These are phyloP conservation scores for Candida pini DNA, from an alignment of 805 yeast genomes.

Conservation along the genomic window DNA sequence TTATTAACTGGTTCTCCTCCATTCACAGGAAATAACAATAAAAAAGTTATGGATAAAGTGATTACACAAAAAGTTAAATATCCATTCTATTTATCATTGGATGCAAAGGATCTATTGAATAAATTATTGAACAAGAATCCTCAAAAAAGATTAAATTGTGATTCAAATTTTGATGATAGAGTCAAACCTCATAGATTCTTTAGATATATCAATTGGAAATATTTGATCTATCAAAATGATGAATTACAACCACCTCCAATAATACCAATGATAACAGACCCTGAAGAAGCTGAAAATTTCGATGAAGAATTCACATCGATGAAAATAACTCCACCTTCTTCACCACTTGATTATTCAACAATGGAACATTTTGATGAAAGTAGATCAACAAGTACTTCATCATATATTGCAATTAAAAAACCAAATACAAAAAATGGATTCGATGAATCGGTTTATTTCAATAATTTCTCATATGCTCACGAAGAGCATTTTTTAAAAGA, in stretches of 20 bases:
- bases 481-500: conserved; percentile 16
- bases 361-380: conserved; percentile 25
- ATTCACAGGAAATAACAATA: conserved; percentile 76
- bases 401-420: conserved; percentile 28
- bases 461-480: conserved; percentile 28
- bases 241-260: conserved; percentile 73
- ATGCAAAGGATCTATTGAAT: conserved; percentile 69
- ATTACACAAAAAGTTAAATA: conserved; percentile 57
- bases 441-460: conserved; percentile 29
- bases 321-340: conserved; percentile 41
- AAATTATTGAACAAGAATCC: conserved; percentile 68
- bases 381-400: conserved; percentile 27
- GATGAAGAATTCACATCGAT: conserved; percentile 72
- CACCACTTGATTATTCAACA: conserved; percentile 25
- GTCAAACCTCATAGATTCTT: conserved; percentile 69
- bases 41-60: conserved; percentile 70
- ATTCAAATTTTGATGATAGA: conserved; percentile 40
- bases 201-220: conserved; percentile 68
- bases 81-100: conserved; percentile 73
- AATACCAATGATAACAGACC: conserved; percentile 75
- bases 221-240: conserved; percentile 43
- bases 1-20: conserved; percentile 85
- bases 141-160: conserved; percentile 54
- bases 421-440: conserved; percentile 19
- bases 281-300: conserved; percentile 79